These are phyloP conservation scores for Magnaporthales sp. DNA, from an alignment of 2,329 filamentous ascomycete species.

Conservation along the genomic window DNA sequence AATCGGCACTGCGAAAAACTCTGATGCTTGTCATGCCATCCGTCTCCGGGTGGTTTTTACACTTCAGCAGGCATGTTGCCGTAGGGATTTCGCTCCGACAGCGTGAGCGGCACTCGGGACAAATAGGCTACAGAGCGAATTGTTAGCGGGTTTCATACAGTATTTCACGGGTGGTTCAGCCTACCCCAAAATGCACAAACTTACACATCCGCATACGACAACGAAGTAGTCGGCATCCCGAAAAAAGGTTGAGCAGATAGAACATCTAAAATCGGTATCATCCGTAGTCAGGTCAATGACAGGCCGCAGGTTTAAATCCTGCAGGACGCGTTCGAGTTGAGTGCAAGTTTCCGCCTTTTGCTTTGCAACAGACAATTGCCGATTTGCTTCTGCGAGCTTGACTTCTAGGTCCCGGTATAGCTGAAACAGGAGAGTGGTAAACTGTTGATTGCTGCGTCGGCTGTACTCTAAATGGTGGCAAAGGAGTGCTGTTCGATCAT, in stretches of 20 bases:
- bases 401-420: background rate
- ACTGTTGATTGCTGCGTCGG: background rate
- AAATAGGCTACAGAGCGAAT: background rate
- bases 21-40: background rate
- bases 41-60: background rate
- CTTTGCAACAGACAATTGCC: background rate
- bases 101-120: background rate
- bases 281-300: background rate
- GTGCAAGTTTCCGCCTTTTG: background rate
- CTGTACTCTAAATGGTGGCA: background rate
- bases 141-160: background rate
- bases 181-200: background rate
- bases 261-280: background rate
- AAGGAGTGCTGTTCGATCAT: background rate
- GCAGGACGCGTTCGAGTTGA: background rate
- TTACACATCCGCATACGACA: background rate
- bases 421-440: background rate
- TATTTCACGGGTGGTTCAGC: background rate
- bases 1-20: background rate
- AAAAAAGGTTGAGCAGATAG: background rate
- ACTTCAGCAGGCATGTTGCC: background rate
- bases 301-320: background rate
- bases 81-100: background rate
- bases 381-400: background rate
- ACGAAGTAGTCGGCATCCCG: background rate